Base-by-base conservation (phyloP, 2,329 filamentous ascomycete genomes). In the Pyrenophora teres region DNA sequence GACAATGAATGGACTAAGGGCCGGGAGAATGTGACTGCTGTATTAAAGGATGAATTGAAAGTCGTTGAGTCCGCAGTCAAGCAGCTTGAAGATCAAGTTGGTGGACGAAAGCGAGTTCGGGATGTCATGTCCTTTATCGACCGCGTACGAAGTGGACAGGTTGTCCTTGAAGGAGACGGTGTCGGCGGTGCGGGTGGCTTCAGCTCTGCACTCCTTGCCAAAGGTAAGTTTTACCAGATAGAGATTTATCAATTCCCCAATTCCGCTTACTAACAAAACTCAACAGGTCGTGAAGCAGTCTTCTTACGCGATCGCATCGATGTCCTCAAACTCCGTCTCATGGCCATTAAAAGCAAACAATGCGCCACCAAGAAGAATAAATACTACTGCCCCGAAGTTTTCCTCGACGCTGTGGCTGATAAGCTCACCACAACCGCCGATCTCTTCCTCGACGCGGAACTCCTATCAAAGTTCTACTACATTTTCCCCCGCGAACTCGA, bases 401-500 rank as follows among this genome's bases (percentile, higher is more conserved):
- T 99, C 79, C 85, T 99, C n/a, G 92, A 99, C 67, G 92, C 95
- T 3, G 94, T 96, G 2, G 92, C 94, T 1, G 90, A 92, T 62
- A 97, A 97, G 76, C 83, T 99, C 41, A 95, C 93, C 3, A 88
- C 91, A 1, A 99, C 94, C 0, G 93, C 94, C 2, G 94, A 99
- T 7, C 84, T 99, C 0, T 99, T 99, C 80, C 83, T 99, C 25
- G 97, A 99, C 68, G 94, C 97, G 9, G 95, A 99, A 77, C 83
- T 99, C 16, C 83, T 99, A 15, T 93, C 90, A 2, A 96, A 99
- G 69, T 99, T 97, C 73, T 97, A 96, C 78, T 96, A 97, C 77
- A 92, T 94, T 70, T 99, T 99, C 75, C 94, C 94, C 0, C 85
- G 94, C 33, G 92, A 97, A 71, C 83, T 99, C 10, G 94, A 99